Percentiles rank a stretch among this genome's conserved stretches.
phyloP scores from a whole-genome alignment of 2,329 filamentous ascomycete genomes.

The Nothophaeocryptopus gaeumannii region DNA sequence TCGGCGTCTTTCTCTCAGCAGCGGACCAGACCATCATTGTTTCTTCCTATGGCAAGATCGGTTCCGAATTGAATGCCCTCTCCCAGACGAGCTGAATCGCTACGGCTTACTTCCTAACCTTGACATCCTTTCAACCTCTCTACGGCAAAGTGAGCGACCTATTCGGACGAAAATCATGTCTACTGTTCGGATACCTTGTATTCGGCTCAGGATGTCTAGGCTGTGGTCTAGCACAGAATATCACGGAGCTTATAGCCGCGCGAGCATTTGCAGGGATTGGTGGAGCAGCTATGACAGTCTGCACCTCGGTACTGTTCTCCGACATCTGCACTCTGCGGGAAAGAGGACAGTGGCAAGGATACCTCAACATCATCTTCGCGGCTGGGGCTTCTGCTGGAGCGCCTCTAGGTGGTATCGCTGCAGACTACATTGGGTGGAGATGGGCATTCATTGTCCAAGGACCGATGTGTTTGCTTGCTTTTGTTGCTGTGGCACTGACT shows the following conservation, averaged over 20 bases:
- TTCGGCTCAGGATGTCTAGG: slow-evolving; percentile 64
- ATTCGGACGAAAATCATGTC: slow-evolving; percentile 64
- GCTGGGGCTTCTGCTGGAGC: slow-evolving; percentile 66
- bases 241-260: slow-evolving; percentile 64
- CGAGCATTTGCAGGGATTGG: slow-evolving; percentile 64
- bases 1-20: slow-evolving; percentile 68
- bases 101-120: slow-evolving; percentile 67
- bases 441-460: slow-evolving; percentile 73
- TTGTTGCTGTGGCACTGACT: slow-evolving; percentile 60
- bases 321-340: slow-evolving; percentile 69
- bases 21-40: slow-evolving; percentile 76
- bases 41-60: slow-evolving; percentile 74
- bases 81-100: slow-evolving; percentile 76
- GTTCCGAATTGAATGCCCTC: slow-evolving; percentile 69
- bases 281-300: slow-evolving; percentile 68
- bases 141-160: slow-evolving; percentile 71
- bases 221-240: slow-evolving; percentile 62
- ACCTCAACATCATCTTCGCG: slow-evolving; percentile 70
- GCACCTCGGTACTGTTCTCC: slow-evolving; percentile 66
- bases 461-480: slow-evolving; percentile 65
- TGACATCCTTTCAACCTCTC: slow-evolving; percentile 72
- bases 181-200: slow-evolving; percentile 62
- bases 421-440: slow-evolving; percentile 71
- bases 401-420: slow-evolving; percentile 67
- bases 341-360: slow-evolving; percentile 70